These are phyloP conservation scores for Tetrapisispora pingtungensis DNA, from an alignment of 805 yeast species.

Conservation along the genomic window DNA sequence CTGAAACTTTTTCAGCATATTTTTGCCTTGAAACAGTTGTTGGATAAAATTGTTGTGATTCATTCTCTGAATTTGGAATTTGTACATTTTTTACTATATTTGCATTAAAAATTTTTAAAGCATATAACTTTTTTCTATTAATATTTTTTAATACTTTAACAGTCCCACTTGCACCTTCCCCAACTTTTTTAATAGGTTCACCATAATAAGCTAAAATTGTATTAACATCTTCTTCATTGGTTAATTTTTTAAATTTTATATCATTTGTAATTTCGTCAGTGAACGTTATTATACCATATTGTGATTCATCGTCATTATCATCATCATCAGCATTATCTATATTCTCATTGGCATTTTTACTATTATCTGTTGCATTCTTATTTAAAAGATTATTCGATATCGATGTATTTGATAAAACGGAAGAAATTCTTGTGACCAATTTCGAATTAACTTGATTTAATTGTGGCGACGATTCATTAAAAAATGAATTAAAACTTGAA, in stretches of 20 bases:
- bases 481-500: not conserved
- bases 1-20: conserved; percentile 67
- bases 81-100: not conserved
- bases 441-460: not conserved
- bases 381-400: not conserved
- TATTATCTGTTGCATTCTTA: too few species aligned
- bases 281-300: conserved; percentile 1
- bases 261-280: conserved; percentile 2
- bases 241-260: conserved; percentile 25
- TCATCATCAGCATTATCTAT: not conserved
- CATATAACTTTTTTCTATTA: conserved; percentile 53
- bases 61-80: not conserved
- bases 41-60: not conserved
- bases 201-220: conserved; percentile 57
- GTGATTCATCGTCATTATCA: not conserved
- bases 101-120: conserved; percentile 64
- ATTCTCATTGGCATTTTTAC: not conserved
- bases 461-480: not conserved
- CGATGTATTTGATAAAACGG: conserved; percentile 1
- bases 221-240: conserved; percentile 32
- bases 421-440: not conserved
- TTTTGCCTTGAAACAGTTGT: conserved; percentile 32
- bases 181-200: conserved; percentile 60
- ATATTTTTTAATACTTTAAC: conserved; percentile 66
- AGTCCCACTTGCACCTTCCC: conserved; percentile 93